These are phyloP conservation scores for Closterium sp. DNA, from an alignment of 139 green algal genomes.

Conservation along the genomic window DNA sequence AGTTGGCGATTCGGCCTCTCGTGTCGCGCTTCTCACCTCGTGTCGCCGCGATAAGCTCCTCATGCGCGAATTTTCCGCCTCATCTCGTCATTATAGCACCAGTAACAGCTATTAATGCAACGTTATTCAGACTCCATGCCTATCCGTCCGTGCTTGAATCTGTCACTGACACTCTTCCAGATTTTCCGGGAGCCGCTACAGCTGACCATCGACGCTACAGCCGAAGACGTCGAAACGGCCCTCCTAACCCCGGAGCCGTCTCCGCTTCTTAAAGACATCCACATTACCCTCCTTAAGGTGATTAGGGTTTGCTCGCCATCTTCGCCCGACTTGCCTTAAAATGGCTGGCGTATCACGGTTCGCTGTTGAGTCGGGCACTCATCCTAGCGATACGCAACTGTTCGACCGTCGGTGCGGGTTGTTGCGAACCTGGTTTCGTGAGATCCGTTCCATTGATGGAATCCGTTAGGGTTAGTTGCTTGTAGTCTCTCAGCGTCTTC, in stretches of 20 bases:
- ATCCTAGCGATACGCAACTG: background rate
- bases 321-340: background rate
- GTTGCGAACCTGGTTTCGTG: too few species aligned
- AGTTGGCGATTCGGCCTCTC: too few species aligned
- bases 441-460: background rate
- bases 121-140: too few species aligned
- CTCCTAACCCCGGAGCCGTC: background rate
- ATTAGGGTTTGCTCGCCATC: background rate
- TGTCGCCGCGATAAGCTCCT: too few species aligned
- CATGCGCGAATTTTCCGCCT: too few species aligned
- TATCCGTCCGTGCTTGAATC: background rate
- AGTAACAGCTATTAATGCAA: too few species aligned
- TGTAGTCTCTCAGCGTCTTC: background rate
- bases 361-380: background rate
- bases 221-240: slow-evolving; percentile 29
- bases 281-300: slow-evolving; percentile 23
- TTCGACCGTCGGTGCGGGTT: too few species aligned
- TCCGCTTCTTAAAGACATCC: slow-evolving; percentile 28
- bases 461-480: background rate
- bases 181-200: slow-evolving; percentile 20
- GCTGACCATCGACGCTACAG: slow-evolving; percentile 10
- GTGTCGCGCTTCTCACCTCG: too few species aligned
- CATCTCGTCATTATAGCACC: too few species aligned
- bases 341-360: background rate
- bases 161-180: background rate